A percentile compares a stretch with the other conserved stretches of the same genome.
These are phyloP conservation scores for Ceratocystis variospora DNA, from an alignment of 2,329 filamentous ascomycete species.

Conservation along the genomic window DNA sequence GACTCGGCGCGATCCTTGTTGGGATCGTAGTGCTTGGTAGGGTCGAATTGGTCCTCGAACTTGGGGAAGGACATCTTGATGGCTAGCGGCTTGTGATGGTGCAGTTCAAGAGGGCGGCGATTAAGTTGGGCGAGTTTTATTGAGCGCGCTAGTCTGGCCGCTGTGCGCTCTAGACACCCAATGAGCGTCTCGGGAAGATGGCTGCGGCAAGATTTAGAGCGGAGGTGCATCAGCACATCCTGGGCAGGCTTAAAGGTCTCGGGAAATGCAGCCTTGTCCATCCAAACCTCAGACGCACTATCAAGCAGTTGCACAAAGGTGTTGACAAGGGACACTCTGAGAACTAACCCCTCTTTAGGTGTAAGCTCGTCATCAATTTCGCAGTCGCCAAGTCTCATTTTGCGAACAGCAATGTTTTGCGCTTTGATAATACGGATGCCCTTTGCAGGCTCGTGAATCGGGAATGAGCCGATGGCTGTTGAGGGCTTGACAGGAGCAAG, in stretches of 20 bases:
- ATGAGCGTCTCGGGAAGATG: slow-evolving; percentile 29
- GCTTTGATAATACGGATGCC: slow-evolving; percentile 38
- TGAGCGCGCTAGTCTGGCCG: slow-evolving; percentile 37
- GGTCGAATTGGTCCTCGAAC: slow-evolving; percentile 92
- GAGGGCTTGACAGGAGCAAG: slow-evolving; percentile 44
- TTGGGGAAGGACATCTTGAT: slow-evolving; percentile 84
- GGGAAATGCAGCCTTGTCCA: slow-evolving; percentile 63
- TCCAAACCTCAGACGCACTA: slow-evolving; percentile 59
- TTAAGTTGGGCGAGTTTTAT: slow-evolving; percentile 48
- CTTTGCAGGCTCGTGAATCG: slow-evolving; percentile 42
- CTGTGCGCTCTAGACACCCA: slow-evolving; percentile 31
- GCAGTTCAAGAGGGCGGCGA: slow-evolving; percentile 70
- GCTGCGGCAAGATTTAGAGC: slow-evolving; percentile 30
- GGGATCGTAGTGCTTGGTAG: slow-evolving; percentile 92
- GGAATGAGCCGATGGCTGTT: slow-evolving; percentile 42
- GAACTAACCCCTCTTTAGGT: slow-evolving; percentile 24
- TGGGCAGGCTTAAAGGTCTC: slow-evolving; percentile 41
- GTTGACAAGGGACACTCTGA: slow-evolving; percentile 46
- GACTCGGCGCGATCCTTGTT: slow-evolving; percentile 78
- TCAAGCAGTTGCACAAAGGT: slow-evolving; percentile 53
- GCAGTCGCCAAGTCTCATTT: slow-evolving; percentile 48
- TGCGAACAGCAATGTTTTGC: slow-evolving; percentile 32
- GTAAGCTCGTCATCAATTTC: slow-evolving; percentile 22
- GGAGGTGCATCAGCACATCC: slow-evolving; percentile 45
- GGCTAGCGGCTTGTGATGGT: slow-evolving; percentile 75